Percentiles rank a stretch among this genome's conserved stretches.
Evolutionary conservation across 2,329 filamentous ascomycete species (phyloP).

Genomic region (Stromatinia cepivora): DNA sequence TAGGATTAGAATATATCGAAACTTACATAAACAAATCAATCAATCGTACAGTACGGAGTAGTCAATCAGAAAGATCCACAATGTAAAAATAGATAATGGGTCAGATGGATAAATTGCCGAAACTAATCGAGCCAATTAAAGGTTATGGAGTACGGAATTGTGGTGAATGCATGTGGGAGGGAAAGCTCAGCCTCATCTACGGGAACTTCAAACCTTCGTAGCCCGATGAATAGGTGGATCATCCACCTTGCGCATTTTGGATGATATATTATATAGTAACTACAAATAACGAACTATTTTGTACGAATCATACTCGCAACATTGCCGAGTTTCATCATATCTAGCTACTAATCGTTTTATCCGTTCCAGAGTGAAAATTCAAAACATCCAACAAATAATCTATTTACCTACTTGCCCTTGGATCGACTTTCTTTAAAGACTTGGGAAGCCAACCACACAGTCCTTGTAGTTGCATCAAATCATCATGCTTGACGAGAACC

Average conservation of each 20-base stretch:
- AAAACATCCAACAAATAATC: not conserved
- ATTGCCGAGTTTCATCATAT: not conserved
- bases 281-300: not conserved
- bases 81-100: constrained; percentile 3
- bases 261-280: not conserved
- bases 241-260: constrained; percentile 2
- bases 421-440: not conserved
- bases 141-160: not conserved
- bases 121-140: constrained; percentile 8
- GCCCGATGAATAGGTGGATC: not conserved
- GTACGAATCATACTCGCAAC: not conserved
- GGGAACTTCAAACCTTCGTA: not conserved
- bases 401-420: not conserved
- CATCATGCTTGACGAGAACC: constrained; percentile 85
- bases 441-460: not conserved
- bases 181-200: constrained; percentile 18
- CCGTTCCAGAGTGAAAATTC: constrained; percentile 5
- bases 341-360: not conserved
- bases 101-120: not conserved
- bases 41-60: not conserved
- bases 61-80: not conserved
- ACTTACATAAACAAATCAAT: not conserved
- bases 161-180: constrained; percentile 14
- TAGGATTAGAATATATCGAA: not conserved
- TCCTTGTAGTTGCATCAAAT: not conserved